Percentiles rank a stretch among this genome's conserved stretches.
These are phyloP conservation scores for Polygonum aviculare DNA, from an alignment of 148 eudicot species.

Conservation along the genomic window DNA sequence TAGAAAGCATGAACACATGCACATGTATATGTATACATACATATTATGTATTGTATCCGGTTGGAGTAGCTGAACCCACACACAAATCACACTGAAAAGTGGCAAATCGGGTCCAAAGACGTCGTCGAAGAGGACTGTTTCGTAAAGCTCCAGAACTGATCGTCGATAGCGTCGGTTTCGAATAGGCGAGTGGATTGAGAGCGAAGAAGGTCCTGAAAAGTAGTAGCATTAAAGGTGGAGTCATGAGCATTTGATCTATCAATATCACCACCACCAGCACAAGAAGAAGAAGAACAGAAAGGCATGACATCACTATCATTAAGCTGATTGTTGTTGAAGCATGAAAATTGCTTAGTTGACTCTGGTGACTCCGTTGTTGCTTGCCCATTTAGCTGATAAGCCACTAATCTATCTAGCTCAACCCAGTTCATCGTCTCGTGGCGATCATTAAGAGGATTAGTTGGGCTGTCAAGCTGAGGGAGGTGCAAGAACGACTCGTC, in stretches of 20 bases:
- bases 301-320: slow-evolving; percentile 10
- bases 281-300: slow-evolving; percentile 14
- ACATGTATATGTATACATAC: not conserved
- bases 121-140: not conserved
- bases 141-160: slow-evolving; percentile 1
- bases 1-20: not conserved
- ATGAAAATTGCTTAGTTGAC: slow-evolving; percentile 11
- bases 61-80: not conserved
- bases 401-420: slow-evolving; percentile 40
- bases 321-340: slow-evolving; percentile 12
- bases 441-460: not conserved
- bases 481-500: slow-evolving; percentile 22
- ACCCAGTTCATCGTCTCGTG: slow-evolving; percentile 24
- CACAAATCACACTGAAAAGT: not conserved
- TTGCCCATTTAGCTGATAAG: slow-evolving; percentile 47
- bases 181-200: not conserved
- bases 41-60: not conserved
- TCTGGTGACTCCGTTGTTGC: slow-evolving; percentile 7
- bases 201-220: slow-evolving; percentile 2
- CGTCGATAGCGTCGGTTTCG: not conserved
- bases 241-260: not conserved
- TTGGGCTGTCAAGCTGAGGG: slow-evolving; percentile 25
- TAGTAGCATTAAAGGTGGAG: not conserved
- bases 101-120: not conserved
- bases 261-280: slow-evolving; percentile 11